A percentile compares a stretch with the other conserved stretches of the same genome.
phyloP scores from a whole-genome alignment of 1,284 basidiomycete genomes.

The Austroboletus niveus region DNA sequence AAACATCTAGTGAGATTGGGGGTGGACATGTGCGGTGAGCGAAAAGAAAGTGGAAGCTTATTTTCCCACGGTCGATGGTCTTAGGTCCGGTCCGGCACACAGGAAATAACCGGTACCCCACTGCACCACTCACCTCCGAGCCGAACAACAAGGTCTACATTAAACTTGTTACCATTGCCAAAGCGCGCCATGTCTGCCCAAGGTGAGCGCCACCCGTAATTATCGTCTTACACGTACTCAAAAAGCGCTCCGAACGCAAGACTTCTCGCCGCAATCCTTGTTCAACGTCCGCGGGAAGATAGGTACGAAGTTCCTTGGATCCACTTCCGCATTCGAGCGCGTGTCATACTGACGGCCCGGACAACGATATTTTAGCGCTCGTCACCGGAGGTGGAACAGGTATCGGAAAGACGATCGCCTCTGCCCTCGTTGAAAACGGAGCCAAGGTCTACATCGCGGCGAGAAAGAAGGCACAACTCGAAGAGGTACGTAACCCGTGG shows the following conservation, averaged over 20 bases:
- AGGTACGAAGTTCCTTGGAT: constrained; percentile 38
- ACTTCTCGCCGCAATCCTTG: constrained; percentile 58
- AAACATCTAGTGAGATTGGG: too few relatives aligned
- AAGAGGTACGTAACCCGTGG: constrained; percentile 49
- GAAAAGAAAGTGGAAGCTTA: too few relatives aligned
- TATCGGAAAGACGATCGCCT: constrained; percentile 79
- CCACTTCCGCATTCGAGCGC: background rate
- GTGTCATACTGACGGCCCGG: constrained; percentile 3
- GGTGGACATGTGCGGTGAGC: too few relatives aligned
- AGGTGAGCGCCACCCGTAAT: constrained; percentile 4
- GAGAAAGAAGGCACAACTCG: constrained; percentile 73
- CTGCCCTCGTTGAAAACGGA: constrained; percentile 78
- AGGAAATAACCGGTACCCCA: background rate
- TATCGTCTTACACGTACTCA: background rate
- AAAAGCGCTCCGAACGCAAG: constrained; percentile 33
- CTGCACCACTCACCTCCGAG: background rate
- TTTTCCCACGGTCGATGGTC: too few relatives aligned
- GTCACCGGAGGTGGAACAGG: constrained; percentile 81
- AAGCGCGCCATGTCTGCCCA: constrained; percentile 12
- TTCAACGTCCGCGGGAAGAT: constrained; percentile 77
- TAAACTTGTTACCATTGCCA: background rate
- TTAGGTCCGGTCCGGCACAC: background rate
- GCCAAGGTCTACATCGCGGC: constrained; percentile 86
- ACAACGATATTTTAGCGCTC: constrained; percentile 47
- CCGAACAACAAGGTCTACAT: background rate